A percentile compares a stretch with the other conserved stretches of the same genome.
These are phyloP conservation scores for Citrus australasica DNA, from an alignment of 345 rosid species.

Conservation along the genomic window DNA sequence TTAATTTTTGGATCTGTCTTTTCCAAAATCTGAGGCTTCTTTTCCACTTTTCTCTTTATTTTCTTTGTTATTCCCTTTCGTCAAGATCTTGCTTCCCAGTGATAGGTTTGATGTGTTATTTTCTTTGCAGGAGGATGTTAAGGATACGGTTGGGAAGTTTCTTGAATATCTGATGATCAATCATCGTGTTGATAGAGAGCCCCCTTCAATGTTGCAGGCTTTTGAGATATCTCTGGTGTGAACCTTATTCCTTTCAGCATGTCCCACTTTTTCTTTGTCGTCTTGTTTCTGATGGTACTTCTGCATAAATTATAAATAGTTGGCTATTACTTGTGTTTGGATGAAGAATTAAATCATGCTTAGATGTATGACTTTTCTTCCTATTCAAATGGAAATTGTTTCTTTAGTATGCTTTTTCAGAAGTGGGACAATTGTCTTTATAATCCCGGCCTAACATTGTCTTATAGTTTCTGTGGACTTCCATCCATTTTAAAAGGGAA, in stretches of 20 bases:
- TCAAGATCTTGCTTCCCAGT: neutral
- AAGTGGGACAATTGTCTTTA: neutral
- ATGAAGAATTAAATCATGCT: slow-evolving; percentile 1
- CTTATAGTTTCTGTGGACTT: neutral
- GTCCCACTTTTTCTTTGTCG: neutral
- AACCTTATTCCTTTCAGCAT: slow-evolving; percentile 6
- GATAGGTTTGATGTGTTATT: slow-evolving; percentile 11
- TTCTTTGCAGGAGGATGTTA: slow-evolving; percentile 62
- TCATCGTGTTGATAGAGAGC: slow-evolving; percentile 55
- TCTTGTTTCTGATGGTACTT: neutral
- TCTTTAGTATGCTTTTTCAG: neutral
- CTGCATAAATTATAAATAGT: neutral
- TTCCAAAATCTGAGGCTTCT: neutral
- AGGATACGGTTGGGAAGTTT: slow-evolving; percentile 49
- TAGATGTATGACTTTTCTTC: neutral
- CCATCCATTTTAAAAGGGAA: neutral
- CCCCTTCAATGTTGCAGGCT: slow-evolving; percentile 62
- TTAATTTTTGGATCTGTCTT: slow-evolving; percentile 4
- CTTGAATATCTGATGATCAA: slow-evolving; percentile 73
- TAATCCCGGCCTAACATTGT: neutral
- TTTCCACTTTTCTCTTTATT: neutral
- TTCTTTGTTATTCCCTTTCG: neutral
- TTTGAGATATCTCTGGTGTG: slow-evolving; percentile 86
- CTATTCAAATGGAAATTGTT: neutral
- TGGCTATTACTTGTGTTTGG: neutral